Evolutionary conservation across 169 alveolate species (phyloP), one percentile per base, ranked within the genome.

Genomic region (Plasmodium vivax): DNA sequence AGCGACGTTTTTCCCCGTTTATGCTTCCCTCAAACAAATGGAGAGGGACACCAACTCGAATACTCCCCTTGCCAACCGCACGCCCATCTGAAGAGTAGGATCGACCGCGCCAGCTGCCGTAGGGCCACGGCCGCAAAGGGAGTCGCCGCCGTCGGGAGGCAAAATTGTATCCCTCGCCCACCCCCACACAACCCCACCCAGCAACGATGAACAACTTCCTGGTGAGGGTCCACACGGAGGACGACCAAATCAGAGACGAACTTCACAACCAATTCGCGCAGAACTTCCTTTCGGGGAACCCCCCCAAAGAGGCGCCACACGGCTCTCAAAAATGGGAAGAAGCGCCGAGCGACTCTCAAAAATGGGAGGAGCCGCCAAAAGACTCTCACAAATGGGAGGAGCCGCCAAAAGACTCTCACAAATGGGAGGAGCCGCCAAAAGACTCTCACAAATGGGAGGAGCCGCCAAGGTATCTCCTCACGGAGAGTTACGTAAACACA

Each of bases 401-500:
- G 14, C 8, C 30, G 71, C 41, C 68, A 34, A 90, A n/a, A n/a
- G 27, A 23, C 27, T 23, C 27, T 23, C 27, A 23, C 0, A 23
- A 23, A 23, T 23, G 27, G 27, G 27, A 0, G 27, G 27, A 23
- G n/a, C n/a, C 36, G 9, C 19, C 62, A 19, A n/a, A 30, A 10
- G 41, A 27, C 12, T 9, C 32, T 30, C 19, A 32, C 73, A 16
- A 27, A 72, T 72, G 83, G 30, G 62, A 82, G 47, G 71, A 23
- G 14, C 8, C 30, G 71, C 41, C 68, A 34, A 90, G 27, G 72
- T 90, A 90, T 62, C 36, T 90, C 43, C 45, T 90, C 71, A 80
- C 91, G 4, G 71, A 90, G 51, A 19, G 62, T 10, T 90, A 90
- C 73, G 83, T 90, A 12, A 77, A 90, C 51, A 80, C 34, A 23